Evolutionary conservation across 1,284 basidiomycete genomes (phyloP).

Genomic region (Fistulina hepatica): DNA sequence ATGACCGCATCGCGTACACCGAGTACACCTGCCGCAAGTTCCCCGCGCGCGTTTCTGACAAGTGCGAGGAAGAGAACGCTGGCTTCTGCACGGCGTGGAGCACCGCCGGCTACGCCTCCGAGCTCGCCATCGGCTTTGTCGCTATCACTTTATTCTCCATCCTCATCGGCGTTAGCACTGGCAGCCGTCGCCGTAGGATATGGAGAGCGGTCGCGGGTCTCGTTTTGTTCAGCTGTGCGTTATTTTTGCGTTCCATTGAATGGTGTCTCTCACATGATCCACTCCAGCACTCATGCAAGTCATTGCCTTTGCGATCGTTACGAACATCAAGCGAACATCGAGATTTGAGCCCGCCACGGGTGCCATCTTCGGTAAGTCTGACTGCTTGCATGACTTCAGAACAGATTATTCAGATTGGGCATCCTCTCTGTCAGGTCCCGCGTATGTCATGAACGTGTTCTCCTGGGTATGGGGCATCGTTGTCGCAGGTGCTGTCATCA

Average conservation of each 20-base stretch:
- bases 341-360: constrained; percentile 41
- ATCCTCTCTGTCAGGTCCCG: constrained; percentile 32
- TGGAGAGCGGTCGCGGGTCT: constrained; percentile 63
- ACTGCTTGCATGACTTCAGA: no score
- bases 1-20: constrained; percentile 36
- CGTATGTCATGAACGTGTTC: constrained; percentile 45
- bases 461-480: constrained; percentile 35
- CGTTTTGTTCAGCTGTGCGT: constrained; percentile 47
- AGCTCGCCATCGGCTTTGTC: constrained; percentile 54
- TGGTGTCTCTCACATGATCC: constrained; percentile 1
- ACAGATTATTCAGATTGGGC: constrained; percentile 3
- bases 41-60: constrained; percentile 46
- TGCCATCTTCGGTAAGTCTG: constrained; percentile 45
- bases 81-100: constrained; percentile 58
- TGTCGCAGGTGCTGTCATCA: constrained; percentile 32
- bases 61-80: constrained; percentile 51
- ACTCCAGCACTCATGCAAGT: constrained; percentile 49
- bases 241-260: constrained; percentile 1
- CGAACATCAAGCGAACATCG: constrained; percentile 41
- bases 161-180: constrained; percentile 58
- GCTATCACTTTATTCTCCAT: constrained; percentile 46
- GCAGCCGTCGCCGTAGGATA: constrained; percentile 57
- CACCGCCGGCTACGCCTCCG: constrained; percentile 52
- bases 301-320: constrained; percentile 52
- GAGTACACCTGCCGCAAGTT: constrained; percentile 55